These are phyloP conservation scores for Phytophthora cactorum DNA, from an alignment of 352 stramenopile genomes.

Conservation along the genomic window DNA sequence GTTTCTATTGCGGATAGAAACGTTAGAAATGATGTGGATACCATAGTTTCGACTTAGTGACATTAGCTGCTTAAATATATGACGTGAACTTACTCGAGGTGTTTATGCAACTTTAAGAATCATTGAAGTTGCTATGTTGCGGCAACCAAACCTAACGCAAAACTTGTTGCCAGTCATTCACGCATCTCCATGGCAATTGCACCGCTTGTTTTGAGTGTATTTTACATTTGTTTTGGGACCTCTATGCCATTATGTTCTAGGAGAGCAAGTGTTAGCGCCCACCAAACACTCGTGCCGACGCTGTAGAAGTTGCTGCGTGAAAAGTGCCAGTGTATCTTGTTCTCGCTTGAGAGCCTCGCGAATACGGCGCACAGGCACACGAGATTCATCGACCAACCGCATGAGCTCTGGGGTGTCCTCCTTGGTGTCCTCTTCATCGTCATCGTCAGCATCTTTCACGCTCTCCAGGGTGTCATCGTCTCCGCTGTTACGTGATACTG, in stretches of 20 bases:
- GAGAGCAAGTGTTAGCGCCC: constrained; percentile 1
- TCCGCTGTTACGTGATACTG: background rate
- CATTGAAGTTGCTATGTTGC: background rate
- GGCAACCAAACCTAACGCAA: background rate
- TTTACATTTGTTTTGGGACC: too few relatives aligned
- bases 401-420: constrained; percentile 33
- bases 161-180: too few relatives aligned
- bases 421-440: constrained; percentile 34
- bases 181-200: too few relatives aligned
- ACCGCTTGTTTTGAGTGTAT: too few relatives aligned
- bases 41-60: background rate
- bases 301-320: constrained; percentile 56
- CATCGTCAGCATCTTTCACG: background rate
- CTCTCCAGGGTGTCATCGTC: background rate
- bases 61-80: background rate
- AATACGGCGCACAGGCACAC: constrained; percentile 52
- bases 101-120: background rate
- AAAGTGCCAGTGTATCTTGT: constrained; percentile 41
- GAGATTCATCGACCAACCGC: constrained; percentile 34
- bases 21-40: background rate
- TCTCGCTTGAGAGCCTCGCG: constrained; percentile 44
- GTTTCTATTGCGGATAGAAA: constrained; percentile 5
- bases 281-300: constrained; percentile 58
- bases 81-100: background rate
- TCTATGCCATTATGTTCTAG: background rate